These are phyloP conservation scores for Artomyces pyxidatus DNA, from an alignment of 768 basidiomycete species.

Conservation along the genomic window DNA sequence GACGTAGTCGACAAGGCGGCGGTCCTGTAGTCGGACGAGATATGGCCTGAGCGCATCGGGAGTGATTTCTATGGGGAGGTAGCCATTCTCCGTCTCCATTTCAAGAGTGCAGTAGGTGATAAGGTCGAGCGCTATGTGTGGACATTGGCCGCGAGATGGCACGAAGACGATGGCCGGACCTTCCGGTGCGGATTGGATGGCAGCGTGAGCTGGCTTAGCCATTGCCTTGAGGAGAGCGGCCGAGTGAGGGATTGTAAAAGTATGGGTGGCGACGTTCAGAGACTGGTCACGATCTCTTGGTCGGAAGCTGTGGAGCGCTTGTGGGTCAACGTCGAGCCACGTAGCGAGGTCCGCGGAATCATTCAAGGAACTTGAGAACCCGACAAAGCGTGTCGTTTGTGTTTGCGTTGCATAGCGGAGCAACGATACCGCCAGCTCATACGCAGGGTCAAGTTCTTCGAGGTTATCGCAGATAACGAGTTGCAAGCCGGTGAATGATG, in stretches of 20 bases:
- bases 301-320: constrained; percentile 65
- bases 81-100: constrained; percentile 60
- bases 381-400: constrained; percentile 63
- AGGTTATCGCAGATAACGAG: constrained; percentile 80
- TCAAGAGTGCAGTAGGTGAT: constrained; percentile 82
- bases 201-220: constrained; percentile 80
- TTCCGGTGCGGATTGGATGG: constrained; percentile 43
- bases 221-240: constrained; percentile 84
- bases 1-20: constrained; percentile 58
- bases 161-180: constrained; percentile 76
- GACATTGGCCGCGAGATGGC: constrained; percentile 75
- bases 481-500: constrained; percentile 35
- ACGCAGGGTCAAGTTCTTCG: constrained; percentile 70
- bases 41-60: constrained; percentile 51
- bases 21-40: constrained; percentile 52
- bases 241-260: constrained; percentile 84
- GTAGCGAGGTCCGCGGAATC: constrained; percentile 74
- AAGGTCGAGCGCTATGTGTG: constrained; percentile 67
- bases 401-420: constrained; percentile 58
- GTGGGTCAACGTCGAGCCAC: constrained; percentile 71
- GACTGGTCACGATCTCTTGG: constrained; percentile 80
- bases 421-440: constrained; percentile 77
- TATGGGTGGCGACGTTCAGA: constrained; percentile 54
- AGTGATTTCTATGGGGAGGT: constrained; percentile 44
- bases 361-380: constrained; percentile 67